phyloP scores from a whole-genome alignment of 768 basidiomycete genomes.

The Tylopilus subfusipes region DNA sequence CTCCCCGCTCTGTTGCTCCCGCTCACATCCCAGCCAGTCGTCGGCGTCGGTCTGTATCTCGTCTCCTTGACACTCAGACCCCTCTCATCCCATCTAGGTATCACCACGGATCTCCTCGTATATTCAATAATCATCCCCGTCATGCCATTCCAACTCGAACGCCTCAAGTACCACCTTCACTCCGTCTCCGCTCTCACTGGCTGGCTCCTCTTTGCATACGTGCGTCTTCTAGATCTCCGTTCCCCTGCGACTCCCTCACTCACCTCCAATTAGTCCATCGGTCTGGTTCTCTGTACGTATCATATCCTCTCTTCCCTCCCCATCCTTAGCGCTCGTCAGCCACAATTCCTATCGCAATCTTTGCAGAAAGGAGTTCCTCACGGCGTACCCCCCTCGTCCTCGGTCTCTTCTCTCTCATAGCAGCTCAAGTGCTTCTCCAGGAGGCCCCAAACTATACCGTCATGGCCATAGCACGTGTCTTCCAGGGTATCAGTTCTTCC shows the following conservation, averaged over 20 bases:
- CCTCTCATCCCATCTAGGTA: slow-evolving; percentile 21
- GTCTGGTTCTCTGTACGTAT: slow-evolving; percentile 47
- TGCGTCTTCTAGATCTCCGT: slow-evolving; percentile 28
- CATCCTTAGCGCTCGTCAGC: slow-evolving; percentile 30
- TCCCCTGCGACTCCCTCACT: background rate
- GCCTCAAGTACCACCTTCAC: slow-evolving; percentile 37
- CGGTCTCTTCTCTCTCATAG: slow-evolving; percentile 49
- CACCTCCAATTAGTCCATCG: slow-evolving; percentile 41
- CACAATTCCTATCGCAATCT: slow-evolving; percentile 57
- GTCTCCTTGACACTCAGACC: background rate
- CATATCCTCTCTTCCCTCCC: background rate
- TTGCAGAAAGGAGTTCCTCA: slow-evolving; percentile 49
- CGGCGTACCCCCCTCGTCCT: slow-evolving; percentile 47
- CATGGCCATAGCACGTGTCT: slow-evolving; percentile 55
- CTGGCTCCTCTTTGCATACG: slow-evolving; percentile 61
- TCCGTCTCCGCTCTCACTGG: slow-evolving; percentile 50
- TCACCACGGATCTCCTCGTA: slow-evolving; percentile 51
- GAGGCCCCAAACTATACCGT: slow-evolving; percentile 53
- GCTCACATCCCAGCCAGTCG: slow-evolving; percentile 30
- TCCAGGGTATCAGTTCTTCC: slow-evolving; percentile 59
- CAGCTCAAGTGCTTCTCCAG: slow-evolving; percentile 60
- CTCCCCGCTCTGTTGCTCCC: background rate
- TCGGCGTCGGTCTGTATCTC: slow-evolving; percentile 44
- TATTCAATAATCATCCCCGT: slow-evolving; percentile 64
- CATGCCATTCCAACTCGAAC: slow-evolving; percentile 59